Percentiles rank a stretch among this genome's conserved stretches.
These are phyloP conservation scores for Ophiostoma pallidulum DNA, from an alignment of 2,329 filamentous ascomycete genomes.

Conservation along the genomic window DNA sequence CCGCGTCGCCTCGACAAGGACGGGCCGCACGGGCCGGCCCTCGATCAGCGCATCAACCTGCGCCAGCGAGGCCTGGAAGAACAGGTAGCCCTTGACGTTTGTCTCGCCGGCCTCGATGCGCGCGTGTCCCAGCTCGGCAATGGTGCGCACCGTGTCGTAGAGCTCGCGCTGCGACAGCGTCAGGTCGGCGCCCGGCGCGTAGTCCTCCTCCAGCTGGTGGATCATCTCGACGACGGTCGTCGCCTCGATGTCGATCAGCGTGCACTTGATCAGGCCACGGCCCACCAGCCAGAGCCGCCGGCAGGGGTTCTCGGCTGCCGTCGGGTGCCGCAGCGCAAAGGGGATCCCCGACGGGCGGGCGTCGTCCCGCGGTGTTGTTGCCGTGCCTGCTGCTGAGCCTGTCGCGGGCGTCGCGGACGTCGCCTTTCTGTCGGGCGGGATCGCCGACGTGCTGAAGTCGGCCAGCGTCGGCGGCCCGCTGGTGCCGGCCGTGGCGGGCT, in stretches of 20 bases:
- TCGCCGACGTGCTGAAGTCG: conserved; percentile 7
- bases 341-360: neutral
- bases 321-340: neutral
- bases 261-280: conserved; percentile 17
- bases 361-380: neutral
- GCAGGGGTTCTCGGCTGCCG: conserved; percentile 6
- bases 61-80: conserved; percentile 13
- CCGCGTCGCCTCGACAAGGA: conserved; percentile 8
- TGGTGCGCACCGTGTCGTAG: conserved; percentile 10
- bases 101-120: conserved; percentile 18
- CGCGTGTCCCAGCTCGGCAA: conserved; percentile 1
- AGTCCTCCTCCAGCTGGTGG: conserved; percentile 17
- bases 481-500: neutral
- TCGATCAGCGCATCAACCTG: conserved; percentile 16
- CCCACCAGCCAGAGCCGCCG: conserved; percentile 13
- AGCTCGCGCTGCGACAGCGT: conserved; percentile 16
- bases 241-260: conserved; percentile 14
- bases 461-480: neutral
- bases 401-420: too few relatives aligned
- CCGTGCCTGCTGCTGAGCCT: too few relatives aligned
- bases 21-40: conserved; percentile 6
- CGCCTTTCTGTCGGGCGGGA: too few relatives aligned
- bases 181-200: conserved; percentile 11
- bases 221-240: conserved; percentile 15
- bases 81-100: conserved; percentile 16